Evolutionary conservation across 148 eudicot genomes (phyloP), one percentile per base, ranked within the genome.

Genomic region (Rhododendron molle): DNA sequence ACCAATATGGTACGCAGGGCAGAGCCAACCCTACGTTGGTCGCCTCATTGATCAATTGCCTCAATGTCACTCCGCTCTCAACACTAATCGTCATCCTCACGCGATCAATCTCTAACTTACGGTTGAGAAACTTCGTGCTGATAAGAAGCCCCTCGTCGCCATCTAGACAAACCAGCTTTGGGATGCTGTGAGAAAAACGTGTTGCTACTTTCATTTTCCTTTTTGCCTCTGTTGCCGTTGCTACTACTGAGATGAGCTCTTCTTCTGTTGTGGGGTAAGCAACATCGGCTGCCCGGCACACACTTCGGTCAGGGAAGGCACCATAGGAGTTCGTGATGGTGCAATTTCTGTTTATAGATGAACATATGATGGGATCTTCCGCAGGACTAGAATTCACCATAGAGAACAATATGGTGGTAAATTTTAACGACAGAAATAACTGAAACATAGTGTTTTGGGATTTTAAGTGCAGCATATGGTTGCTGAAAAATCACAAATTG

Each of bases 1-100:
- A 93, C 96, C 96, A 95, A 67, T 95, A 95, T 0, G 98, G 98
- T 0, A 94, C 71, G 74, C 92, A 89, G 44, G 96, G 94, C 86
- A 95, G 84, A 10, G 92, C 93, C 21, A 95, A 58, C 26, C 92
- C 90, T 2, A 77, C 91, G 56, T 90, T 87, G 0, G 94, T 94
- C 2, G 93, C 93, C 88, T 90, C 94, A 3, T 83, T 43, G 46
- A 95, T 94, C 81, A 93, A 83, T 71, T 89, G 91, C 60, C 86
- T 85, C 49, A 95, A 85, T 0, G 93, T 92, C 83, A 90, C 90
- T 15, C 98, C 98, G 15, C 91, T 91, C 83, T 95, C 91, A 20
- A 93, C 92, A 2, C 88, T 90, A 69, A 93, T 86, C 0, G 84
- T 87, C 85, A 82, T 78, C 4, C 76, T 54, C 3, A 14, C 10